phyloP scores from a whole-genome alignment of 2,329 filamentous ascomycete species.

The Septoria linicola region DNA sequence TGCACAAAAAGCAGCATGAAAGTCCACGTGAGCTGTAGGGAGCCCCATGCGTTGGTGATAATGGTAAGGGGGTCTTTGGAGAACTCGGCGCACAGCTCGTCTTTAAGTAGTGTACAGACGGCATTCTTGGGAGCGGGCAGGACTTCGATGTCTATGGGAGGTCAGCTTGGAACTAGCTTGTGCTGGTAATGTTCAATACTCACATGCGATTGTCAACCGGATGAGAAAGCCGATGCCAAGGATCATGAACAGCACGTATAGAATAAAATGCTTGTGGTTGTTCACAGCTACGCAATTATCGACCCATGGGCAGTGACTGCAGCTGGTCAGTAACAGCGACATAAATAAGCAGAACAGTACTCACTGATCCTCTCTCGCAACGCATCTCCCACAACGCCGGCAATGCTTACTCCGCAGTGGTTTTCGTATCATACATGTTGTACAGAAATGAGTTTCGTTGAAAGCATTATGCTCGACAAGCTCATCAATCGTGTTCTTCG shows the following conservation, averaged over 20 bases:
- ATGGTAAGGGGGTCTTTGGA: constrained; percentile 83
- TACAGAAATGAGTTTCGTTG: constrained; percentile 91
- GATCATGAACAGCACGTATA: constrained; percentile 80
- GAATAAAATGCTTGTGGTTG: constrained; percentile 92
- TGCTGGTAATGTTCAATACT: constrained; percentile 34
- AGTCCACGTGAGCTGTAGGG: constrained; percentile 88
- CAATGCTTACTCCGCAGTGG: constrained; percentile 96
- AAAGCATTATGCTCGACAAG: constrained; percentile 83
- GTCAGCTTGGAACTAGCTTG: constrained; percentile 1
- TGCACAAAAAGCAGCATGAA: constrained; percentile 96
- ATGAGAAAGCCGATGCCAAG: constrained; percentile 72
- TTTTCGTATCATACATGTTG: constrained; percentile 89
- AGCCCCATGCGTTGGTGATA: constrained; percentile 73
- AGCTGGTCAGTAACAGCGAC: constrained; percentile 6
- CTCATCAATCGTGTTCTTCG: constrained; percentile 85
- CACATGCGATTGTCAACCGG: constrained; percentile 70
- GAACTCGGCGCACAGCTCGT: constrained; percentile 70
- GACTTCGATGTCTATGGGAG: constrained; percentile 33
- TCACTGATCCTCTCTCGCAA: constrained; percentile 95
- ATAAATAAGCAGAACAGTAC: constrained; percentile 39
- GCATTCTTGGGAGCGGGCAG: constrained; percentile 51
- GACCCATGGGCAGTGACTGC: constrained; percentile 93
- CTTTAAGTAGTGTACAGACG: constrained; percentile 73
- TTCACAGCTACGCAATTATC: constrained; percentile 95
- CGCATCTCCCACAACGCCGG: constrained; percentile 83